Percentiles rank a stretch among this genome's conserved stretches.
These are phyloP conservation scores for Russula vinacea DNA, from an alignment of 768 basidiomycete genomes.

Conservation along the genomic window DNA sequence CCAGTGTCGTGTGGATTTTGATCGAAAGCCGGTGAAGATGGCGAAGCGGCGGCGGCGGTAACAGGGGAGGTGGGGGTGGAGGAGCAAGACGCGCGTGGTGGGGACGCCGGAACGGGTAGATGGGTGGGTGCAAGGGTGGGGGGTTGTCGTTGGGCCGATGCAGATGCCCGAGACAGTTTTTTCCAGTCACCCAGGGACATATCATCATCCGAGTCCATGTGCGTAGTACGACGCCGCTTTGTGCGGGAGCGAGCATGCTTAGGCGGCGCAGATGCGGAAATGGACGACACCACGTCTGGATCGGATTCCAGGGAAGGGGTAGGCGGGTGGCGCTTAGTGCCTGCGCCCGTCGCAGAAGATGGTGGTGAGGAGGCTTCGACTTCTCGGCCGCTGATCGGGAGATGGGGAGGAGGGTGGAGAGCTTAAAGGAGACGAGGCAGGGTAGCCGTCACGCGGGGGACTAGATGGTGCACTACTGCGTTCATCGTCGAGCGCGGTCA, in stretches of 20 bases:
- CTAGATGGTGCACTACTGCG: constrained; percentile 3
- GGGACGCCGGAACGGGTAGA: not conserved
- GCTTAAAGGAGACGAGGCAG: constrained; percentile 23
- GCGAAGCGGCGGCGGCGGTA: not conserved
- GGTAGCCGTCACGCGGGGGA: not conserved
- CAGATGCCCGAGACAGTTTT: not conserved
- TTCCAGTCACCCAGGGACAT: constrained; percentile 16
- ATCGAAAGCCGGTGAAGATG: not conserved
- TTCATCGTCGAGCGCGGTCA: constrained; percentile 7
- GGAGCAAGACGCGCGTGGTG: not conserved
- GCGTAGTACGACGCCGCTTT: constrained; percentile 21
- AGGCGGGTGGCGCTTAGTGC: constrained; percentile 1
- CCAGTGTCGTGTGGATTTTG: not conserved
- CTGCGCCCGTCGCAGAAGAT: not conserved
- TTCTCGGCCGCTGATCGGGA: constrained; percentile 10
- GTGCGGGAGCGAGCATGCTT: not conserved
- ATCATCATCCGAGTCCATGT: constrained; percentile 17
- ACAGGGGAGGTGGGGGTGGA: not conserved
- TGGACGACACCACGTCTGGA: not conserved
- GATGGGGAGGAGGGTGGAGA: constrained; percentile 23
- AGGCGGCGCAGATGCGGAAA: not conserved
- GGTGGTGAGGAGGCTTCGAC: not conserved
- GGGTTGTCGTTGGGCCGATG: not conserved
- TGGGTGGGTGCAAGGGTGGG: not conserved
- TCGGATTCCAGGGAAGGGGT: not conserved